Conservation (phyloP, 148 eudicot species). For the Arctostaphylos glauca region DNA sequence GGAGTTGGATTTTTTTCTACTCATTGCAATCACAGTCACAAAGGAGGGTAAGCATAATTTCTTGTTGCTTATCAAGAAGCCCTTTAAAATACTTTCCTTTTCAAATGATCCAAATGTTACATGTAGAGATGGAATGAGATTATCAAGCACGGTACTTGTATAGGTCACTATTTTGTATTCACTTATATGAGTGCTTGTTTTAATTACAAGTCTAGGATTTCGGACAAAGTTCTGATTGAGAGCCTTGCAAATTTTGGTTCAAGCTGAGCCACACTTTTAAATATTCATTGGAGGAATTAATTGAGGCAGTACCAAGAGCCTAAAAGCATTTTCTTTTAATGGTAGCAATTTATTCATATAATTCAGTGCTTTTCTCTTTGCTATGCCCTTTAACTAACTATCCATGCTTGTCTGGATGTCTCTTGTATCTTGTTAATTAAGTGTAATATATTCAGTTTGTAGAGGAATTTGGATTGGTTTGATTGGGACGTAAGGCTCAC, state of each 20-base stretch:
- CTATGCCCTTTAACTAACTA: background rate
- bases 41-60: background rate
- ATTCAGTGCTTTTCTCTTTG: background rate
- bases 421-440: slow-evolving; percentile 6
- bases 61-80: background rate
- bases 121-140: background rate
- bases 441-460: background rate
- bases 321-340: background rate
- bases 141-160: background rate
- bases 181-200: background rate
- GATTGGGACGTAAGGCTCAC: no score
- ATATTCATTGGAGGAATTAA: background rate
- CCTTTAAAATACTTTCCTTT: background rate
- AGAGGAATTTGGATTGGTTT: no score
- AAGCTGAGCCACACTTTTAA: background rate
- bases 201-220: background rate
- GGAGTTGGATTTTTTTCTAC: background rate
- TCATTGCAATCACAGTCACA: background rate
- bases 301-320: background rate
- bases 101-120: background rate
- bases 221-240: background rate
- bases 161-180: background rate
- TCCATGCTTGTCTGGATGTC: slow-evolving; percentile 2
- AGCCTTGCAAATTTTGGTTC: background rate
- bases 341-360: background rate